These are phyloP conservation scores for Solanum hybrid DNA, from an alignment of 305 asterid species.

Conservation along the genomic window DNA sequence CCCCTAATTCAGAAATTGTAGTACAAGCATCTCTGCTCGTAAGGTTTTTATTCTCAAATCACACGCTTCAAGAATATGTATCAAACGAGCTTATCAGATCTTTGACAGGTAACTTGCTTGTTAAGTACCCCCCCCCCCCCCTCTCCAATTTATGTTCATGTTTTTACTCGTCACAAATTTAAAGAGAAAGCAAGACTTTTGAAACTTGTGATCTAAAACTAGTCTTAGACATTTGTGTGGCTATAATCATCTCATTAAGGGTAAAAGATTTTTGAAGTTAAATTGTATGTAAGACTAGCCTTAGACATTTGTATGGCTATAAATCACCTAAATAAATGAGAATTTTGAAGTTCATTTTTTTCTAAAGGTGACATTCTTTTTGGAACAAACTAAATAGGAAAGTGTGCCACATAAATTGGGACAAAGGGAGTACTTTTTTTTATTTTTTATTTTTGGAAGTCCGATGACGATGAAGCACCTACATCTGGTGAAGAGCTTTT, in stretches of 20 bases:
- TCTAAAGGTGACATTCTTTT: neutral
- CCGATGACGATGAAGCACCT: neutral
- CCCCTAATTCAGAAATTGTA: slow-evolving; percentile 51
- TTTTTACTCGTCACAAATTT: neutral
- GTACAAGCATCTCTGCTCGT: slow-evolving; percentile 65
- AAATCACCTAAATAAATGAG: neutral
- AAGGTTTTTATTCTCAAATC: slow-evolving; percentile 73
- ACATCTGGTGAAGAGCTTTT: neutral
- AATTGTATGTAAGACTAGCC: neutral
- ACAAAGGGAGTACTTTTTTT: neutral
- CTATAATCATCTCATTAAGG: neutral
- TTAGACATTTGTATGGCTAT: neutral
- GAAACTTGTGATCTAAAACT: neutral
- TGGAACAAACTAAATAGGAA: neutral
- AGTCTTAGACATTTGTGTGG: neutral
- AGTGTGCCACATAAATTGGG: neutral
- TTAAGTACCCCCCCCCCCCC: neutral
- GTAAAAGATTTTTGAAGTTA: neutral
- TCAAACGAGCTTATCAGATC: slow-evolving; percentile 74
- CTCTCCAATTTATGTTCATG: neutral
- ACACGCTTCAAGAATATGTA: slow-evolving; percentile 80
- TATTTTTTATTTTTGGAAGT: neutral
- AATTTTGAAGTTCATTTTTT: neutral
- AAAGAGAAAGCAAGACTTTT: neutral
- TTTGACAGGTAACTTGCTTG: slow-evolving; percentile 54